Percentiles rank a stretch among this genome's conserved stretches.
phyloP scores from a whole-genome alignment of 768 basidiomycete genomes.

The Mycena floridula region DNA sequence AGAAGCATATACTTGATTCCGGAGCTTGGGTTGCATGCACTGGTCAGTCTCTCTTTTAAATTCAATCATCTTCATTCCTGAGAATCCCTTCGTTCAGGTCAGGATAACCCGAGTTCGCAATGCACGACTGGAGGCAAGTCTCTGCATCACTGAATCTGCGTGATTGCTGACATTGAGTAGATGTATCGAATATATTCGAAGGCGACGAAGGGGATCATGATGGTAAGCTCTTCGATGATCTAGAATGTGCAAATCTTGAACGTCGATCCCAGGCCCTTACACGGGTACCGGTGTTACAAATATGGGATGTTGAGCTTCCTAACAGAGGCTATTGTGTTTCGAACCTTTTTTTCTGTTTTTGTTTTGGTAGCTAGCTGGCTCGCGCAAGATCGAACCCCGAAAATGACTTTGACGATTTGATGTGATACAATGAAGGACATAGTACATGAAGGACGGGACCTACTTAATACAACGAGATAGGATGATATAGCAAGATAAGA shows the following conservation, averaged over 20 bases:
- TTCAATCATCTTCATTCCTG: background rate
- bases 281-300: background rate
- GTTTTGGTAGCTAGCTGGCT: no score
- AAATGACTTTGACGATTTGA: no score
- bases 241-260: background rate
- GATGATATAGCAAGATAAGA: no score
- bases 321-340: no score
- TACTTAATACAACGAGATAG: no score
- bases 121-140: constrained; percentile 52
- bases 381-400: no score
- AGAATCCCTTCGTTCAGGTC: constrained; percentile 30
- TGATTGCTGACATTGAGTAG: no score
- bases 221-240: constrained; percentile 20
- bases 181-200: constrained; percentile 43
- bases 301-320: constrained; percentile 9
- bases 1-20: constrained; percentile 19
- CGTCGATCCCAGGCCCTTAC: constrained; percentile 3
- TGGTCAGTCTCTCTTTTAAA: constrained; percentile 25
- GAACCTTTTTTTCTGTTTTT: no score
- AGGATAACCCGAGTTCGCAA: constrained; percentile 48
- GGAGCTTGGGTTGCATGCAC: constrained; percentile 50
- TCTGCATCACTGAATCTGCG: no score
- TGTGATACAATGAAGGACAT: no score
- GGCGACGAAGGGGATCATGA: constrained; percentile 39
- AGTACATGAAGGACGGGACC: no score